Conservation (phyloP, 345 rosid genomes). For the Boechera retrofracta region DNA sequence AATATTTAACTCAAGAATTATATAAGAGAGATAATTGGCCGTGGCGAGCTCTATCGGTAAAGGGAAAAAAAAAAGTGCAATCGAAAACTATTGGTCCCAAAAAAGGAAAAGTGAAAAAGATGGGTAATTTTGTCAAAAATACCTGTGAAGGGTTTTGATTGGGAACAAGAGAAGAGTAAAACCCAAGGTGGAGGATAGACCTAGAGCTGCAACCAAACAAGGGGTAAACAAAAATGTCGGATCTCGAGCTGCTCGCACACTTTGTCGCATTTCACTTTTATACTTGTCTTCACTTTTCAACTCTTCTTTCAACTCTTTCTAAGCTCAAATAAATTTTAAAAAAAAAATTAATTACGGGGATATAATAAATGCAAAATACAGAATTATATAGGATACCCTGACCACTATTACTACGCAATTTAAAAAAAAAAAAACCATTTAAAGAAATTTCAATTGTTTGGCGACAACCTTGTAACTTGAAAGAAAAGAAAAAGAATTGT, state of each 20-base stretch:
- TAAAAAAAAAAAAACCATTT: background rate
- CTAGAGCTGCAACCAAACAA: slow-evolving; percentile 31
- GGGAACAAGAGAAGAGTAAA: slow-evolving; percentile 13
- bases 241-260: slow-evolving; percentile 42
- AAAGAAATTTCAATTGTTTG: background rate
- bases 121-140: slow-evolving; percentile 36
- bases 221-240: slow-evolving; percentile 36
- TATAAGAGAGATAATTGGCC: background rate
- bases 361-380: slow-evolving; percentile 1
- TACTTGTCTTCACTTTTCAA: slow-evolving; percentile 28
- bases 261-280: slow-evolving; percentile 40
- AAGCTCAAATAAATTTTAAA: slow-evolving; percentile 4
- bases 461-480: background rate
- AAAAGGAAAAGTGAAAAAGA: slow-evolving; percentile 31
- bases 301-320: background rate
- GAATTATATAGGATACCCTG: background rate
- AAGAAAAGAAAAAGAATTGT: background rate
- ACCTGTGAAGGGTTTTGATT: slow-evolving; percentile 6
- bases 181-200: background rate
- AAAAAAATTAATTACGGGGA: background rate
- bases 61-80: slow-evolving; percentile 2
- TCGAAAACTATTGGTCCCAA: slow-evolving; percentile 26
- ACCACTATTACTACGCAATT: background rate
- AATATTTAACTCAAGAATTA: background rate
- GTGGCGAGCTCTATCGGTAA: slow-evolving; percentile 12